Base-by-base conservation (phyloP, 192 early-diverging fungal genomes). In the Coemansia sp. region DNA sequence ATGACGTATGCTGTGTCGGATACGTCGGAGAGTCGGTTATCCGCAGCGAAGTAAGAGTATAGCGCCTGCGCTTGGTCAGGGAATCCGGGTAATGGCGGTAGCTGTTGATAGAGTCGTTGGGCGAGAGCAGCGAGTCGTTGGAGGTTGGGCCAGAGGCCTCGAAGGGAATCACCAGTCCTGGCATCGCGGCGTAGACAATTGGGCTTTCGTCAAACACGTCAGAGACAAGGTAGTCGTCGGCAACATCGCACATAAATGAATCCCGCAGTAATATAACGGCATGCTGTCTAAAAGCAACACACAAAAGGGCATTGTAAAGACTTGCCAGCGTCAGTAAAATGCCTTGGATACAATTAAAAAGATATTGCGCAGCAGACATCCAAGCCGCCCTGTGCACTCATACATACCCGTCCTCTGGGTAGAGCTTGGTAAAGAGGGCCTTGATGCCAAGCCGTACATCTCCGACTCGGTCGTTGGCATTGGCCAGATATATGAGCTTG, bases 201-300 rank as follows among this genome's bases (percentile, higher is more conserved):
- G 66, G 69, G 59, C 76, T 72, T 12, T 78, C 76, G 57, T 78
- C 76, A 63, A 78, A 78, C 8, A 72, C 69, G 6, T 78, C 76
- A 0, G 76, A 64, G 11, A 78, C 69, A 46, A 69, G 18, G 48
- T 65, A 78, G 14, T 78, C 63, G 59, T 78, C 76, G 1, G 62
- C 52, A 18, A 78, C 68, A 56, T 78, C 76, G 41, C 65, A 78
- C 76, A 78, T 56, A 10, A 56, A 24, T 40, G 76, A 78, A 39
- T 78, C 76, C 40, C 76, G 65, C 41, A 78, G 63, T 26, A 41
- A 65, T 11, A 58, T 24, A 8, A 78, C 63, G 27, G 68, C 56
- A 26, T 61, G 67, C 14, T 39, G 35, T 14, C 76, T 78, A 72
- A n/a, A n/a, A n/a, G n/a, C n/a, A n/a, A n/a, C 37, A 39, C 9